Evolutionary conservation across 768 basidiomycete genomes (phyloP), one percentile per base, ranked within the genome.

Genomic region (Rhizopogon vesiculosus): DNA sequence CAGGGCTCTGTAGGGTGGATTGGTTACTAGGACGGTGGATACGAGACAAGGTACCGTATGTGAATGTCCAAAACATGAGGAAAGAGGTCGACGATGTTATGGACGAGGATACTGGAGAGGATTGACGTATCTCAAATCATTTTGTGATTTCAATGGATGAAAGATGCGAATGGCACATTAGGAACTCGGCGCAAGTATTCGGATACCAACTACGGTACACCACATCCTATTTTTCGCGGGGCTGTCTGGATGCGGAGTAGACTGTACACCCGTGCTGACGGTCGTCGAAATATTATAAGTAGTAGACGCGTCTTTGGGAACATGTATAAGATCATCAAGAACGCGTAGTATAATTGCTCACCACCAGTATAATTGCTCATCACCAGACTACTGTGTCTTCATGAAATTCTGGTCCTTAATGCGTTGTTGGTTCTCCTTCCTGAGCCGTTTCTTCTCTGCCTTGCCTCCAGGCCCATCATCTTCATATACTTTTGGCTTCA

Each of bases 341-440:
- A 38, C 5, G 46, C 35, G 15, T 10, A 22, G 18, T 25, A 25
- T 25, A 25, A 25, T 25, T 25, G 25, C 25, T 25, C 25, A 25
- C 25, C 25, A 25, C 25, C 2, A 18, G 54, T 51, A 33, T 51
- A 25, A 13, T 7, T 45, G 40, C 29, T 50, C 4, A 33, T 38
- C 16, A 51, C 18, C 18, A 31, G 29, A 40, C 64, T 70, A 92
- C 66, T 91, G 90, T 16, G 86, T 86, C 67, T 85, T 86, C 85
- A 95, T 86, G 70, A 95, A 85, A 64, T 97, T 96, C 51, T 78
- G 78, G 49, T 91, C 91, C 66, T 86, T 88, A 67, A 95, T 89
- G 45, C 74, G 78, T 66, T 84, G 80, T 53, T 84, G 77, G 53
- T 87, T 89, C 57, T 78, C 79, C 63, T 73, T 73, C 64, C 89